A percentile compares a stretch with the other conserved stretches of the same genome.
Evolutionary conservation across 768 basidiomycete genomes (phyloP).

Genomic region (Mycena vulgaris): DNA sequence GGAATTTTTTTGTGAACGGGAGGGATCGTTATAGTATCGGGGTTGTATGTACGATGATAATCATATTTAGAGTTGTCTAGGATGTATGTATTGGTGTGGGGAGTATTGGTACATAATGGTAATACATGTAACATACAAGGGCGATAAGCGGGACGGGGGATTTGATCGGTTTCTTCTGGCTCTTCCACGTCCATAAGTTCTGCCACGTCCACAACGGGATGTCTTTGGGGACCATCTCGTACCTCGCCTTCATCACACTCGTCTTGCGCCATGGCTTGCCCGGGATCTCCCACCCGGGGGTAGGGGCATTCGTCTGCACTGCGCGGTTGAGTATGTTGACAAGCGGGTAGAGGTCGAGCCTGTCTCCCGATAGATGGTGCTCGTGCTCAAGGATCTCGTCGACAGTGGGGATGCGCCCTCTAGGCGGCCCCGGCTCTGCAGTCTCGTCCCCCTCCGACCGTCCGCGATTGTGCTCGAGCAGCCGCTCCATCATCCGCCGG

Average conservation of each 20-base stretch:
- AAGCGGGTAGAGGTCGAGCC: slow-evolving; percentile 24
- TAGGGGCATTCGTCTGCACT: slow-evolving; percentile 2
- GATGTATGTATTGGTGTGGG: too few relatives aligned
- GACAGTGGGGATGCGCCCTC: slow-evolving; percentile 30
- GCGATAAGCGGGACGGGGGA: too few relatives aligned
- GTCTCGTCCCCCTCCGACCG: not conserved
- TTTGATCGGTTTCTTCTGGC: too few relatives aligned
- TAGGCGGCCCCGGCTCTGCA: not conserved
- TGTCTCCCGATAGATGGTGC: not conserved
- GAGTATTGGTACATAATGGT: too few relatives aligned
- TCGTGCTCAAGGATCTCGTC: slow-evolving; percentile 20
- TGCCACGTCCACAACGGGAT: slow-evolving; percentile 2
- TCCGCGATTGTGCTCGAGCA: slow-evolving; percentile 18
- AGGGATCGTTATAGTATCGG: too few relatives aligned
- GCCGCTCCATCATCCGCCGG: slow-evolving; percentile 26
- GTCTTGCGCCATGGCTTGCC: slow-evolving; percentile 15
- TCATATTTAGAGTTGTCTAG: not conserved
- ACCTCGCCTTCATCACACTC: slow-evolving; percentile 1
- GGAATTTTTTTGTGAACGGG: too few relatives aligned
- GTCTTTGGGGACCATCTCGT: slow-evolving; percentile 25
- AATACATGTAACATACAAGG: too few relatives aligned
- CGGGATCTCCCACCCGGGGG: not conserved
- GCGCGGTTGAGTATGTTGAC: slow-evolving; percentile 21
- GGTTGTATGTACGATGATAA: too few relatives aligned
- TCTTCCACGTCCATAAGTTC: too few relatives aligned